A percentile compares a stretch with the other conserved stretches of the same genome.
These are phyloP conservation scores for Calonectria pseudoturangicola DNA, from an alignment of 2,329 filamentous ascomycete genomes.

Conservation along the genomic window DNA sequence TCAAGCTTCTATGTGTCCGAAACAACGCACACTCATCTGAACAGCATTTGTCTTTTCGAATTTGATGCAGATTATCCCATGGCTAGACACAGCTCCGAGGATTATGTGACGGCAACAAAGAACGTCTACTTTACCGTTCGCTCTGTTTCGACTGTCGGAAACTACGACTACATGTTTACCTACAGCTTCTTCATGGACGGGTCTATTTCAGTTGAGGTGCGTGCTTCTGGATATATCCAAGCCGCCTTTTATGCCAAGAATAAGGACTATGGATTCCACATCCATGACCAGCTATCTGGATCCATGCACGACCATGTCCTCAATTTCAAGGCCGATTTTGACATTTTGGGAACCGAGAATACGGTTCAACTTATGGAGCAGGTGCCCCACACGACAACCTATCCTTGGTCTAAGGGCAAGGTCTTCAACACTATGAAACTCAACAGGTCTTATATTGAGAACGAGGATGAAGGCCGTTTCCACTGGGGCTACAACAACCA, in stretches of 20 bases:
- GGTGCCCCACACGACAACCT: slow-evolving; percentile 59
- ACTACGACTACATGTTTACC: slow-evolving; percentile 65
- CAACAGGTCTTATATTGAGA: slow-evolving; percentile 54
- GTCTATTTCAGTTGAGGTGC: slow-evolving; percentile 62
- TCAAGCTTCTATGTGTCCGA: slow-evolving; percentile 65
- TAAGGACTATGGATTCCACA: slow-evolving; percentile 59
- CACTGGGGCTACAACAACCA: slow-evolving; percentile 66
- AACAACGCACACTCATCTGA: slow-evolving; percentile 65
- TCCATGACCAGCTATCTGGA: slow-evolving; percentile 61
- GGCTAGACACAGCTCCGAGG: slow-evolving; percentile 56
- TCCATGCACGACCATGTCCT: slow-evolving; percentile 63
- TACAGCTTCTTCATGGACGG: slow-evolving; percentile 61
- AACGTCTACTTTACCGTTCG: slow-evolving; percentile 34
- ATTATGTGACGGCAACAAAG: slow-evolving; percentile 32
- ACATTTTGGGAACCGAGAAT: slow-evolving; percentile 60
- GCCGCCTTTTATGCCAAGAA: slow-evolving; percentile 61
- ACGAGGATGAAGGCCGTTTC: slow-evolving; percentile 64
- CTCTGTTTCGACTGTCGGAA: slow-evolving; percentile 58
- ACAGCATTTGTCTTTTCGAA: slow-evolving; percentile 75
- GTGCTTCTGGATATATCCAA: slow-evolving; percentile 62
- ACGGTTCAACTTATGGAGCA: slow-evolving; percentile 61
- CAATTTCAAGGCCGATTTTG: slow-evolving; percentile 64
- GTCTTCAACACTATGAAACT: slow-evolving; percentile 41
- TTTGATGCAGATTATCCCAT: slow-evolving; percentile 69
- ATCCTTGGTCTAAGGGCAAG: slow-evolving; percentile 40